Conservation (phyloP, 345 rosid species). For the Mallotus nudiflorus region DNA sequence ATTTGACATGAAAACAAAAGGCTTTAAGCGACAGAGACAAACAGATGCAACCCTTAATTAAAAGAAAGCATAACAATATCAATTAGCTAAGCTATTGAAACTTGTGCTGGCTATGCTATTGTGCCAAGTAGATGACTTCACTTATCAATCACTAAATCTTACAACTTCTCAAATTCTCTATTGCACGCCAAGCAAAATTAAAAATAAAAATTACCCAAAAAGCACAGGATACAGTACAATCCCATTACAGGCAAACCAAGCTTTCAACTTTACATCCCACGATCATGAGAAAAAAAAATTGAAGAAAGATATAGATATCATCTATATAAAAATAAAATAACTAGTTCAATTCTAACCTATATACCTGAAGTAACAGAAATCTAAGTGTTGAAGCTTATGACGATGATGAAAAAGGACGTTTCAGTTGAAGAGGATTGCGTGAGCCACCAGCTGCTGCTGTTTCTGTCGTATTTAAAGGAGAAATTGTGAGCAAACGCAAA, state of each 20-base stretch:
- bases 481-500: background rate
- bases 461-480: background rate
- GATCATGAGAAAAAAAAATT: background rate
- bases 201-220: no score
- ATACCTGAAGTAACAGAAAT: conserved; percentile 2
- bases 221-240: no score
- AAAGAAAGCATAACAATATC: no score
- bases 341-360: no score
- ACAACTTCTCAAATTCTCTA: background rate
- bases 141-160: background rate
- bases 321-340: no score
- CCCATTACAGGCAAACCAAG: no score
- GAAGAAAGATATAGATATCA: background rate
- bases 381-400: no score
- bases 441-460: conserved; percentile 4
- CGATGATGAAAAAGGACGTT: no score
- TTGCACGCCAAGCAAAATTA: background rate
- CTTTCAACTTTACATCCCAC: no score
- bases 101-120: no score
- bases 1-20: no score
- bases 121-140: background rate
- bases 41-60: background rate
- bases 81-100: no score
- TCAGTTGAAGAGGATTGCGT: background rate
- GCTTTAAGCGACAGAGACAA: background rate